phyloP scores from a whole-genome alignment of 2,329 filamentous ascomycete genomes.

The Hypoxylon sp. region DNA sequence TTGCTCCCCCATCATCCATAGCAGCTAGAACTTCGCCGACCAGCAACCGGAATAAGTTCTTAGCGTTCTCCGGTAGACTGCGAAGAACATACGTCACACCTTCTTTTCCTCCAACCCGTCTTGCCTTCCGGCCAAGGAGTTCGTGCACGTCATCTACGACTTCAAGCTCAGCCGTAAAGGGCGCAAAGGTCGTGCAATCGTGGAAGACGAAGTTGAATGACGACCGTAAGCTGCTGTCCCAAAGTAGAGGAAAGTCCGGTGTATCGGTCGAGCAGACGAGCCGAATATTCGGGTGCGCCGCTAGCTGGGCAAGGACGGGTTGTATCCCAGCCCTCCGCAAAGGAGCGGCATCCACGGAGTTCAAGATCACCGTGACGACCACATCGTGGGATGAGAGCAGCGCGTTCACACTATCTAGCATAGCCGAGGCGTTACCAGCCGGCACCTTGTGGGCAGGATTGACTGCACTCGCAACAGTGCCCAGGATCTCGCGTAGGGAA shows the following conservation, averaged over 20 bases:
- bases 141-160: slow-evolving; percentile 92
- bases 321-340: slow-evolving; percentile 81
- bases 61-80: slow-evolving; percentile 91
- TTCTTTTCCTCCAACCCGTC: slow-evolving; percentile 87
- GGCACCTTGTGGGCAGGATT: slow-evolving; percentile 64
- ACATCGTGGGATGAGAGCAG: slow-evolving; percentile 68
- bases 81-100: slow-evolving; percentile 92
- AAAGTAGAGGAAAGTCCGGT: slow-evolving; percentile 87
- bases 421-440: slow-evolving; percentile 75
- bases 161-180: slow-evolving; percentile 81
- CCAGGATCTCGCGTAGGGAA: slow-evolving; percentile 77
- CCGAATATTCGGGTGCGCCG: slow-evolving; percentile 78
- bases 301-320: slow-evolving; percentile 80
- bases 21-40: slow-evolving; percentile 86
- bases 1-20: slow-evolving; percentile 71
- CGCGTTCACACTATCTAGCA: slow-evolving; percentile 76
- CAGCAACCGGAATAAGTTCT: slow-evolving; percentile 86
- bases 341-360: slow-evolving; percentile 86
- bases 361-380: slow-evolving; percentile 78
- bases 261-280: slow-evolving; percentile 88
- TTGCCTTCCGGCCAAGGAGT: slow-evolving; percentile 83
- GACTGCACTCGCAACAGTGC: slow-evolving; percentile 76
- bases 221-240: slow-evolving; percentile 88
- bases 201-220: slow-evolving; percentile 92
- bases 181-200: slow-evolving; percentile 90